These are phyloP conservation scores for Fusarium succisae DNA, from an alignment of 2,329 filamentous ascomycete genomes.

Conservation along the genomic window DNA sequence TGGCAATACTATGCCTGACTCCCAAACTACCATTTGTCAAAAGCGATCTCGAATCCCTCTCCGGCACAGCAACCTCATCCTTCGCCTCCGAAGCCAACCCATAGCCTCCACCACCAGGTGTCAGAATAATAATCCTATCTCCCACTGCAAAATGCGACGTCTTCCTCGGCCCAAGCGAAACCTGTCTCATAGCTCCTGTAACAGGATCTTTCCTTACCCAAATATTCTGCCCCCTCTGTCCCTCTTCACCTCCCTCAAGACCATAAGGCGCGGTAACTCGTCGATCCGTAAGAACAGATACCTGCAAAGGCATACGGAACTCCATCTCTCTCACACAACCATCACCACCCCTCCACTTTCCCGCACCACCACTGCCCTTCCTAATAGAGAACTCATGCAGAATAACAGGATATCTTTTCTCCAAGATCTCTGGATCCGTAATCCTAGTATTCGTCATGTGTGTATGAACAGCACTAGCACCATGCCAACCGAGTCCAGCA, in stretches of 20 bases:
- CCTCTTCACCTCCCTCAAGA: conserved; percentile 75
- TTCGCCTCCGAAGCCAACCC: not conserved
- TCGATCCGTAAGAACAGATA: conserved; percentile 80
- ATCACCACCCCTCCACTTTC: conserved; percentile 76
- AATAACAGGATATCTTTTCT: conserved; percentile 48
- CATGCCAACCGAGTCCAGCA: conserved; percentile 44
- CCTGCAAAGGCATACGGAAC: conserved; percentile 80
- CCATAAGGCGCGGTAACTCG: conserved; percentile 81
- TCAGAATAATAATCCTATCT: conserved; percentile 40
- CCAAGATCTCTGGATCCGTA: conserved; percentile 49
- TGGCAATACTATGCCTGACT: conserved; percentile 32
- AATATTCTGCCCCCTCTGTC: conserved; percentile 73
- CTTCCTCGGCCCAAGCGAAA: conserved; percentile 34
- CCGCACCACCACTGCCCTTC: conserved; percentile 61
- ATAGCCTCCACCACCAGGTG: conserved; percentile 43
- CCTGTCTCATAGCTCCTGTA: conserved; percentile 46
- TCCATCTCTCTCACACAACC: conserved; percentile 84
- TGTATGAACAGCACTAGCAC: conserved; percentile 44
- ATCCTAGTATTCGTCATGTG: conserved; percentile 54
- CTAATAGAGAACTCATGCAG: conserved; percentile 47
- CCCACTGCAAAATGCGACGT: conserved; percentile 35
- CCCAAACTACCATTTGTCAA: conserved; percentile 34
- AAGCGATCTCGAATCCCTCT: conserved; percentile 20
- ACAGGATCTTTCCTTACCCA: conserved; percentile 61
- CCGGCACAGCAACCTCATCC: not conserved